Base-by-base conservation (phyloP, 108 stramenopile species). In the Stephanodiscus minutulus region DNA sequence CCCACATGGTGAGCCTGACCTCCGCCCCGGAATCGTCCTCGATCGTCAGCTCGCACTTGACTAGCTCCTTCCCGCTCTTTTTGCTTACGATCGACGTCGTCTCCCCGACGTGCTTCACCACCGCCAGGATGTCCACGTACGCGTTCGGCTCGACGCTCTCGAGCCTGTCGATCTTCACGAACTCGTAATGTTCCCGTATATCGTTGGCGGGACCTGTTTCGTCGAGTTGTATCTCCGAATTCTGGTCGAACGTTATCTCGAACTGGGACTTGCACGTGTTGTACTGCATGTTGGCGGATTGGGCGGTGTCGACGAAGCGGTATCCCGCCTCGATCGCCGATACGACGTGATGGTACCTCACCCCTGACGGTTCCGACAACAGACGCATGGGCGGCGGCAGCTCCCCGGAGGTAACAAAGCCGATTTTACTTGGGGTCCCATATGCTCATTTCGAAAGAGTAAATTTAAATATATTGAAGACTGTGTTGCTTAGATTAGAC, bases 161-260 rank as follows among this genome's bases (percentile, higher is more conserved):
- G 70, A 92, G 60, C 21, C 81, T 47, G 9, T 77, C 91, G 82
- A 96, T 92, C 72, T 91, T 85, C 44, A 77, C 63, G 65, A 92
- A 92, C 12, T 91, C 90, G 77, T 85, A 94, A 48, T 48, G 39
- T 20, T 64, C 70, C 70, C 85, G 76, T 79, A 98, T 97, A 56
- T 82, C 84, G 18, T 81, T 98, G 39, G 39, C 11, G 39, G 11
- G 39, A 33, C 5, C 31, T 5, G 31, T 33, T 2, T 57, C 75
- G n/a, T 71, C 80, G 46, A 86, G 61, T 27, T 80, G 79, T 73
- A 98, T 97, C 63, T 94, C 95, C 17, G 92, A 73, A 54, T 92
- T 90, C 57, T 81, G 81, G 83, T 97, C 94, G 82, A 98, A 96
- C 1, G 96, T 98, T 69, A 97, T 88, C 85, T 98, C 98, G 67